Evolutionary conservation across 306 rosid species (phyloP), one percentile per base, ranked within the genome.

Genomic region (Spatholobus suberectus): DNA sequence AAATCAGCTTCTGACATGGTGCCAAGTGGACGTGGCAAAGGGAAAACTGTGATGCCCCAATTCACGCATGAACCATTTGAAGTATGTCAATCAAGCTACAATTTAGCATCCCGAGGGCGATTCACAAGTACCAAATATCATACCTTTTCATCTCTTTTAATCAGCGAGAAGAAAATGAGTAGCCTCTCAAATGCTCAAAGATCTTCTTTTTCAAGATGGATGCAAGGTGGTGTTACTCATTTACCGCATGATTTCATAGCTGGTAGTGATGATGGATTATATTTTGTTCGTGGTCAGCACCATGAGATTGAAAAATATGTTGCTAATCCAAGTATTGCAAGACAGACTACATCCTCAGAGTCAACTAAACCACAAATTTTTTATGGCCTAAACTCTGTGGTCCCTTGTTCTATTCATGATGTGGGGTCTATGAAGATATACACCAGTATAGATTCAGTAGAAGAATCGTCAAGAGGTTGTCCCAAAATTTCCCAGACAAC

Each of bases 401-500:
- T 43, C 34, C 97, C 92, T 29, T 37, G 40, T 81, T 70, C 92
- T 77, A 77, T 81, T 73, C 89, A 81, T 84, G 87, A 87, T 41
- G 68, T 73, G 65, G 86, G 85, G 85, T 82, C 88, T 54, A 82
- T 72, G 89, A 91, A 84, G 81, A 81, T 90, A 73, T 85, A 82
- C 85, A 41, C 90, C 77, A 49, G 84, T 49, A 61, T 89, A 21
- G 91, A 85, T 67, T 86, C 89, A 7, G 82, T 76, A 73, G 90
- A 88, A 90, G 90, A 86, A 54, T 81, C 85, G 52, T 81, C 92
- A 27, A 81, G 90, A 85, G 79, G 82, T 70, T 85, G 65, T 83
- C 83, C 90, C 70, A 86, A 85, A 71, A 65, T 88, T 65, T 89
- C 89, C 37, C 91, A 89, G 83, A 66, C 96, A 75, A 76, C 82